Base-by-base conservation (phyloP, 805 yeast species). In the Cyberlindnera meyerae region DNA sequence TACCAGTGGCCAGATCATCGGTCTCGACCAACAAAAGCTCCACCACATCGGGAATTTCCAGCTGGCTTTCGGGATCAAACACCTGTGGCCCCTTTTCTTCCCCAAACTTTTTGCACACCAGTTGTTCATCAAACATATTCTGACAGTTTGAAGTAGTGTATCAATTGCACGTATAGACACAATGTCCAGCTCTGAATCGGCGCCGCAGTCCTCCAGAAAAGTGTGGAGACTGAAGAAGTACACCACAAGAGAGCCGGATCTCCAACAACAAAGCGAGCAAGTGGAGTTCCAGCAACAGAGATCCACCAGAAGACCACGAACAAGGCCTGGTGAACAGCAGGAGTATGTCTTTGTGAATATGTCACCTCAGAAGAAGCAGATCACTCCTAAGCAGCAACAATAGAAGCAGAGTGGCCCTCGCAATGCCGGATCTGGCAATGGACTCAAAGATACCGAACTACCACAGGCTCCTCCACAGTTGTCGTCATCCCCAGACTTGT, bases 271-370 rank as follows among this genome's bases (percentile, higher is more conserved):
- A 24, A 55, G 49, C 30, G 39, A 41, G 25, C 36, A 47, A 27
- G 24, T 51, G 24, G 59, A 54, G 40, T 53, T 53, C 43, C 43
- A 54, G 4, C 47, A 52, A 2, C 51, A 45, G 29, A 52, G 47
- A 30, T 31, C 47, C 18, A 39, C 54, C 4, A 47, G 55, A 37
- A 41, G 57, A 35, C 59, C 57, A 9, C 42, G 44, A 34, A 44
- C 37, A 31, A 49, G 40, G 28, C 51, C 52, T 3, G 56, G 55
- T n/a, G 49, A 40, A 11, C 43, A 41, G n/a, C 54, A 51, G 24
- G 54, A 55, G 35, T 55, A 52, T 31, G 58, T 55, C 12, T 55
- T 55, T 35, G 57, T 55, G 11, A 57, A 55, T 30, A 27, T 55
- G 6, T 52, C 57, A 3, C 59, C 59, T 11, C 47, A 37, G 16